Evolutionary conservation across 345 rosid species (phyloP), one percentile per base, ranked within the genome.

Genomic region (Salix brachista): DNA sequence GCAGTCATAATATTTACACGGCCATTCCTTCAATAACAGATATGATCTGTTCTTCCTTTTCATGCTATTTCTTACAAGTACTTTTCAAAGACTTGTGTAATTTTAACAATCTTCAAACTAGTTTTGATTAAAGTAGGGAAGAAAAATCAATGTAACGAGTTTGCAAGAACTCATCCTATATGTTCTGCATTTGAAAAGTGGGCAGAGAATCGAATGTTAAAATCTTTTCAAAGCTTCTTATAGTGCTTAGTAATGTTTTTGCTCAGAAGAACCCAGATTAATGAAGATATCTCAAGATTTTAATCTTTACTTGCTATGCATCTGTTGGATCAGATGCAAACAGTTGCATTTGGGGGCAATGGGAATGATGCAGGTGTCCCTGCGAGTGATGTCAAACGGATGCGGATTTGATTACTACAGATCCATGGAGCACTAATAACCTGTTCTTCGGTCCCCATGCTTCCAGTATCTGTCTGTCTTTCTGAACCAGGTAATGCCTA

Each of bases 331-430:
- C 89, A 87, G 90, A 89, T 88, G 70, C 83, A 84, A 75, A 10
- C 80, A 13, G 87, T 32, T 66, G 77, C 88, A 37, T 85, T 9
- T 66, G 75, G 78, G 67, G 89, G 91, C 5, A 86, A 83, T 25
- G 88, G 87, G 36, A 79, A 83, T 69, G 99, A 93, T 30, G 87
- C 84, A 75, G 89, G 86, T 78, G 99, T 93, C 28, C 99, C 95
- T 1, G 91, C 86, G 76, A 82, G 77, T 79, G 96, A 96, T 81
- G 88, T 86, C 75, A 96, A 90, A 72, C 87, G 89, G 81, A 73
- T 91, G 25, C 86, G 91, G 65, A 50, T 83, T 73, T 89, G 88
- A 87, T 65, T 18, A 9, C 44, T 21, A n/a, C 18, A 44, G 17
- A 32, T 70, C n/a, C 64, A 76, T 56, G 65, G 25, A 64, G 2